These are phyloP conservation scores for Mycena filopes DNA, from an alignment of 768 basidiomycete species.

Conservation along the genomic window DNA sequence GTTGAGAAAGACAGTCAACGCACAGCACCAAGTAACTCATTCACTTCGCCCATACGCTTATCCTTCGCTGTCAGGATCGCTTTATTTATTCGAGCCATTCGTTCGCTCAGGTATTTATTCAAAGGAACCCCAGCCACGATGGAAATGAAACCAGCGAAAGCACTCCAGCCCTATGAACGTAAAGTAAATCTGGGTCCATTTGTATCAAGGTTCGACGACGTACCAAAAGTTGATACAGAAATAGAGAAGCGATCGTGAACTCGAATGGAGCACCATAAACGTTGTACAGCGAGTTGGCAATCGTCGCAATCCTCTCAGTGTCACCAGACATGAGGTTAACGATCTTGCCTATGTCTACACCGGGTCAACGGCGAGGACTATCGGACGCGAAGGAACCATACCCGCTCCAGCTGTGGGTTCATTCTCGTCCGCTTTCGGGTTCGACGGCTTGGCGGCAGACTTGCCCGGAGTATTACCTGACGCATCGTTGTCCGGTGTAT, in stretches of 20 bases:
- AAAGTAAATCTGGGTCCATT: background rate
- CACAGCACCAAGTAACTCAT: slow-evolving; percentile 79
- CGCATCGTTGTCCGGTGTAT: background rate
- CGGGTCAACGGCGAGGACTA: slow-evolving; percentile 68
- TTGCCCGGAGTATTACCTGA: background rate
- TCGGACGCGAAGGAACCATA: slow-evolving; percentile 36
- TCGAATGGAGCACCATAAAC: slow-evolving; percentile 27
- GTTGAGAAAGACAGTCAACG: background rate
- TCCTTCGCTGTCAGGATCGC: slow-evolving; percentile 72
- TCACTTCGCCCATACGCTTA: slow-evolving; percentile 81
- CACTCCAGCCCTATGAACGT: slow-evolving; percentile 63
- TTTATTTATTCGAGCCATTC: slow-evolving; percentile 71
- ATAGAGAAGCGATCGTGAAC: slow-evolving; percentile 21
- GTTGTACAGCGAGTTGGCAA: slow-evolving; percentile 60
- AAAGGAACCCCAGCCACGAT: slow-evolving; percentile 76
- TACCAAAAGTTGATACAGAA: slow-evolving; percentile 63
- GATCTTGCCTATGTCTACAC: slow-evolving; percentile 86
- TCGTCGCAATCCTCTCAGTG: slow-evolving; percentile 70
- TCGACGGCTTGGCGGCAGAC: background rate
- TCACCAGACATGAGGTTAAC: slow-evolving; percentile 90
- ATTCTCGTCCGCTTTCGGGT: slow-evolving; percentile 44
- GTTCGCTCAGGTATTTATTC: slow-evolving; percentile 71
- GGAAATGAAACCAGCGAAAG: slow-evolving; percentile 79
- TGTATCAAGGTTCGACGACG: slow-evolving; percentile 40
- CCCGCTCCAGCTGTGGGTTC: slow-evolving; percentile 52